Base-by-base conservation (phyloP, 2,329 filamentous ascomycete genomes). In the Raffaelea arxii region DNA sequence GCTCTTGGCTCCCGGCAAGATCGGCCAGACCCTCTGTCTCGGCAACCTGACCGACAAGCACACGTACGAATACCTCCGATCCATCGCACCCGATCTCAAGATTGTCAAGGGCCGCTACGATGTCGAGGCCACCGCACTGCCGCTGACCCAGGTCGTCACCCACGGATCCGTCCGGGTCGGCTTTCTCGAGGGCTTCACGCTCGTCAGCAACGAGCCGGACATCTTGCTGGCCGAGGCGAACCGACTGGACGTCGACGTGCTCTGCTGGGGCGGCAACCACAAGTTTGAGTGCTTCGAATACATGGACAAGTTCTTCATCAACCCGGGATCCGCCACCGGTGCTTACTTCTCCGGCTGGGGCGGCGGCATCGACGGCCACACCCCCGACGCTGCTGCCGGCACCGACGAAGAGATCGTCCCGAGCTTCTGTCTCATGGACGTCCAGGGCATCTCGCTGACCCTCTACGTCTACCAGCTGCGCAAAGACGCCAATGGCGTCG, bases 361-460 rank as follows among this genome's bases (percentile, higher is more conserved):
- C 19, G 44, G 75, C 75, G 36, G 32, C 6, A 12, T 36, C 7
- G 32, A 36, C 32, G 32, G 32, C 7, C 6, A 12, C 7, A 36
- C 16, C 14, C 14, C 71, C 84, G 19, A 82, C 81, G n/a, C n/a
- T n/a, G n/a, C n/a, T n/a, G 48, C 89, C 90, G 36, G 94, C 87
- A 62, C 75, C 19, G 72, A 67, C n/a, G 79, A 86, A 59, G 85
- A 91, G 46, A 85, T 86, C 22, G 82, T 82, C 47, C 91, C 91
- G 23, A 95, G 89, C 62, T 96, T 97, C 66, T 95, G 92, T 60
- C 68, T 97, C 64, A 96, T 97, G 91, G 91, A 97, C 76, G 87
- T 94, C 30, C 91, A 97, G 77, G 91, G 91, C 25, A 94, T 96
- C 62, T 94, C 94, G 16, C 76, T 97, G 54, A 94, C 94, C 49